Percentiles rank a stretch among this genome's conserved stretches.
These are phyloP conservation scores for Leucocoprinus birnbaumii DNA, from an alignment of 768 basidiomycete genomes.

Conservation along the genomic window DNA sequence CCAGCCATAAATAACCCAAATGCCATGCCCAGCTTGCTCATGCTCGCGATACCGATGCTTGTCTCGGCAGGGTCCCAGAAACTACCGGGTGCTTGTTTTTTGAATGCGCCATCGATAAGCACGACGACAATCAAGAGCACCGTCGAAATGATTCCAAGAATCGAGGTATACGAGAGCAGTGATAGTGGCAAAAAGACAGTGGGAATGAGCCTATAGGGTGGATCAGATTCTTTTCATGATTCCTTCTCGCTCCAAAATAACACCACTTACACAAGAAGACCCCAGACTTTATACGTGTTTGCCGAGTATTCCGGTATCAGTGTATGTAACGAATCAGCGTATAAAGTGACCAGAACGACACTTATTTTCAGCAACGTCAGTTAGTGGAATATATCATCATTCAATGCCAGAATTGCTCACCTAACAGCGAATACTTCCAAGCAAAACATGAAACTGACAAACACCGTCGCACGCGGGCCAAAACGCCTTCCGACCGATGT, in stretches of 20 bases:
- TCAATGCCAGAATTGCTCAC: conserved; percentile 32
- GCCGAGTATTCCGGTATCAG: conserved; percentile 67
- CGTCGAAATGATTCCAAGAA: conserved; percentile 81
- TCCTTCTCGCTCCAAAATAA: neutral
- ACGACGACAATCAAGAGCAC: conserved; percentile 73
- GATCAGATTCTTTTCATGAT: neutral
- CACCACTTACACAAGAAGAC: conserved; percentile 60
- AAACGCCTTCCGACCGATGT: conserved; percentile 90
- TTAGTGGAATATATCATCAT: neutral
- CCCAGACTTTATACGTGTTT: conserved; percentile 72
- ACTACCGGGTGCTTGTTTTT: conserved; percentile 73
- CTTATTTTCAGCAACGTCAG: conserved; percentile 27
- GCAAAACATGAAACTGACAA: conserved; percentile 77
- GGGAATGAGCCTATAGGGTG: conserved; percentile 63
- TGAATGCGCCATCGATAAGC: conserved; percentile 78
- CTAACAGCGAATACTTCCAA: conserved; percentile 84
- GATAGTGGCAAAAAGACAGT: conserved; percentile 85
- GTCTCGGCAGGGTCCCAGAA: conserved; percentile 77
- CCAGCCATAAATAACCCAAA: conserved; percentile 94
- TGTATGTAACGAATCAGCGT: conserved; percentile 80
- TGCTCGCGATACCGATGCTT: conserved; percentile 46
- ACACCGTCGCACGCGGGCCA: conserved; percentile 62
- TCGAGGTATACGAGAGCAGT: conserved; percentile 83
- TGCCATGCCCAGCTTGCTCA: conserved; percentile 66
- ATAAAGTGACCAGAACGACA: conserved; percentile 85